Conservation (phyloP, 495 filamentous ascomycete species). For the Neurospora sp. region DNA sequence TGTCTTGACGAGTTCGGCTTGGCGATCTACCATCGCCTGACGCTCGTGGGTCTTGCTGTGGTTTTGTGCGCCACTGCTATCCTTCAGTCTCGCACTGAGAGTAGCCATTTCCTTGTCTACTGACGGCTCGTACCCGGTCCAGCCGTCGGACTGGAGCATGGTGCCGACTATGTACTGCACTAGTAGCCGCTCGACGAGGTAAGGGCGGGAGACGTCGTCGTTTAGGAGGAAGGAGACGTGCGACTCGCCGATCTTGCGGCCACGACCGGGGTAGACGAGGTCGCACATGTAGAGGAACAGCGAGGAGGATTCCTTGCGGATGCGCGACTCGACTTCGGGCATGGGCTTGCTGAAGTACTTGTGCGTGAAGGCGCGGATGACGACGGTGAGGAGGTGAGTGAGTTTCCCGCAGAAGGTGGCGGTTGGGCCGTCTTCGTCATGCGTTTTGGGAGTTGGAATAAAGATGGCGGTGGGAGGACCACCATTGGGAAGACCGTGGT, state of each 20-base stretch:
- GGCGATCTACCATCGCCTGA: constrained; percentile 17
- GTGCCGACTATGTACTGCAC: constrained; percentile 18
- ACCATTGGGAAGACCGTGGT: background rate
- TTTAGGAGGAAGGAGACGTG: constrained; percentile 16
- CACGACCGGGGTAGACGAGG: constrained; percentile 5
- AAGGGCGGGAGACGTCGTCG: constrained; percentile 15
- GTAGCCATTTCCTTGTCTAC: constrained; percentile 8
- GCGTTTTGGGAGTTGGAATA: background rate
- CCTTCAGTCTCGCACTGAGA: too few species aligned
- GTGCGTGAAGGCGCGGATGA: background rate
- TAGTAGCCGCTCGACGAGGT: constrained; percentile 22
- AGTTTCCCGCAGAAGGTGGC: background rate
- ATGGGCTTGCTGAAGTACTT: background rate
- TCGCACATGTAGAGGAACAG: constrained; percentile 22
- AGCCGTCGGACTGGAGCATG: constrained; percentile 17
- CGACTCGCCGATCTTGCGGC: constrained; percentile 6
- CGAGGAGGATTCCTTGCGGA: constrained; percentile 5
- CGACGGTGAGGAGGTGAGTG: background rate
- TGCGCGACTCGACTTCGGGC: background rate
- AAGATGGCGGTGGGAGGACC: background rate
- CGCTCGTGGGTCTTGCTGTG: constrained; percentile 11
- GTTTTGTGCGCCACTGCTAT: too few species aligned
- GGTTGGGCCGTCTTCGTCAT: background rate
- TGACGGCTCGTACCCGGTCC: constrained; percentile 9
- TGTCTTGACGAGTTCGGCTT: constrained; percentile 4